Conservation (phyloP, 306 rosid species). For the Sicyos edulis region DNA sequence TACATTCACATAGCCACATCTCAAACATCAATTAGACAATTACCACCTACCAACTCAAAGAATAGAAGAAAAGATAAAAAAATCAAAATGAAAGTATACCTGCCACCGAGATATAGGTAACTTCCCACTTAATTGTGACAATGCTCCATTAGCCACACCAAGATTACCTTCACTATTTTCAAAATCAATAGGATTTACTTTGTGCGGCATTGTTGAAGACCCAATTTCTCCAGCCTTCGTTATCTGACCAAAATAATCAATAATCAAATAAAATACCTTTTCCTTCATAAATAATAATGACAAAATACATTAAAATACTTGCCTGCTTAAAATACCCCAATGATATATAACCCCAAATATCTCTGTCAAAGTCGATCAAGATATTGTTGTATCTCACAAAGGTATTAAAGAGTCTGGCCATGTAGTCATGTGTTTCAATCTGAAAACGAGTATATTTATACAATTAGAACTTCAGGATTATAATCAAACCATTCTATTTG, state of each 20-base stretch:
- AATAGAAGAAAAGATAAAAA: slow-evolving; percentile 3
- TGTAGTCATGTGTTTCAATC: slow-evolving; percentile 93
- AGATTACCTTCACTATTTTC: slow-evolving; percentile 94
- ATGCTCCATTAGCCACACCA: slow-evolving; percentile 66
- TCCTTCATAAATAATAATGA: slow-evolving; percentile 9
- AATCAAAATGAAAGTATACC: slow-evolving; percentile 32
- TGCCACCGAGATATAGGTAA: slow-evolving; percentile 88
- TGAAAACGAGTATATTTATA: slow-evolving; percentile 26
- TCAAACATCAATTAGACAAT: neutral
- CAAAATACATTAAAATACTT: slow-evolving; percentile 20
- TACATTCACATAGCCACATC: neutral
- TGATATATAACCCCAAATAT: slow-evolving; percentile 81
- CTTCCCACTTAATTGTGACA: slow-evolving; percentile 71
- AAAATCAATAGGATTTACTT: slow-evolving; percentile 94
- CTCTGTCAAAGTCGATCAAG: slow-evolving; percentile 73
- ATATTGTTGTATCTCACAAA: slow-evolving; percentile 65
- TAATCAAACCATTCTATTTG: neutral
- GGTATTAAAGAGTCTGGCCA: slow-evolving; percentile 70
- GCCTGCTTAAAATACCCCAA: slow-evolving; percentile 91
- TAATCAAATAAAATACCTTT: neutral
- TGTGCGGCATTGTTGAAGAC: slow-evolving; percentile 80
- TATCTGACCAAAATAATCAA: slow-evolving; percentile 20
- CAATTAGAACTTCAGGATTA: neutral
- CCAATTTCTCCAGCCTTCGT: slow-evolving; percentile 32
- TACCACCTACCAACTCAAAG: neutral